Evolutionary conservation across 1,284 basidiomycete species (phyloP).

Genomic region (Polyporus tsugae): DNA sequence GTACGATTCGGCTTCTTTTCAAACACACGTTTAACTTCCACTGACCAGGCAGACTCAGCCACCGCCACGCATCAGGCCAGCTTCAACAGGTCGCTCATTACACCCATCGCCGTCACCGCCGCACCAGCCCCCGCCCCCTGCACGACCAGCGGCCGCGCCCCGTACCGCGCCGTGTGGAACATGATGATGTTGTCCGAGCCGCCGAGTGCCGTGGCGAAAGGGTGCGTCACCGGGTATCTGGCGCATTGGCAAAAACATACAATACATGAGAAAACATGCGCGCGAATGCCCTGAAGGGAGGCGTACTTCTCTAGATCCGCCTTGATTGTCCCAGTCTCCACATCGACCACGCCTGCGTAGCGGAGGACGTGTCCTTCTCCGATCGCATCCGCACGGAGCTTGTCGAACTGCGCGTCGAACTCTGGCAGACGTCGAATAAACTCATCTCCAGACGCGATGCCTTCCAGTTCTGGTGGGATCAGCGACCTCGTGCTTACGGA

Average conservation of each 20-base stretch:
- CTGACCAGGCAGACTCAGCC: not conserved
- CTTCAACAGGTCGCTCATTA: constrained; percentile 84
- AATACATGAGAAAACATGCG: constrained; percentile 1
- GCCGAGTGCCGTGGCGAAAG: constrained; percentile 94
- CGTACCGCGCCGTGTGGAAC: constrained; percentile 93
- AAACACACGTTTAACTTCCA: constrained; percentile 1
- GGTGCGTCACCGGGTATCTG: constrained; percentile 89
- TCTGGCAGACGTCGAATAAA: constrained; percentile 86
- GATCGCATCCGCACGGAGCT: constrained; percentile 80
- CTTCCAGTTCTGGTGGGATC: constrained; percentile 80
- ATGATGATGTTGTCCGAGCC: constrained; percentile 99
- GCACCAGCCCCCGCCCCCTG: constrained; percentile 97
- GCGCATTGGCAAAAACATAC: not conserved
- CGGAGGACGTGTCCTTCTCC: constrained; percentile 85
- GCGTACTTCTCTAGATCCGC: constrained; percentile 87
- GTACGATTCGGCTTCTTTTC: constrained; percentile 6
- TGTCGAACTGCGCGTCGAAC: constrained; percentile 85
- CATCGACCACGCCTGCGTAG: constrained; percentile 96
- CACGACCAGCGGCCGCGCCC: constrained; percentile 86
- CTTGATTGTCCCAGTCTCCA: constrained; percentile 76
- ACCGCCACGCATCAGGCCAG: constrained; percentile 44
- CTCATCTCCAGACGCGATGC: constrained; percentile 77
- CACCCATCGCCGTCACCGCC: constrained; percentile 98
- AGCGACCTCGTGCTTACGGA: constrained; percentile 89
- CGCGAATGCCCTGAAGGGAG: not conserved